Conservation (phyloP, 228 moss, liverwort and hornwort genomes). For the Sphagnum magellanicum region DNA sequence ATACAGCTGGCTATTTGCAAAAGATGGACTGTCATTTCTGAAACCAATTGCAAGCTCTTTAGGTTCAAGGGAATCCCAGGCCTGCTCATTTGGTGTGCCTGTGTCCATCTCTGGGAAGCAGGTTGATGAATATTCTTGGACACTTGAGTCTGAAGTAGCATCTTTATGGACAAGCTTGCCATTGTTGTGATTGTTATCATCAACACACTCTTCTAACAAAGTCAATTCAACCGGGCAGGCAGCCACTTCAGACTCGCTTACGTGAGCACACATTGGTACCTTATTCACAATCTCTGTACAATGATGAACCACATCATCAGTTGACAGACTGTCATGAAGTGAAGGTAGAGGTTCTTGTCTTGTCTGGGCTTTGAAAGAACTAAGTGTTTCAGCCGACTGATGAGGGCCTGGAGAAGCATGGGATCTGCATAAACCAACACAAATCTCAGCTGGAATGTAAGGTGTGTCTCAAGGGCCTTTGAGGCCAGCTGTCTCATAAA, state of each 20-base stretch:
- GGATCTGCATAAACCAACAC: slow-evolving; percentile 2
- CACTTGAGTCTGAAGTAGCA: slow-evolving; percentile 1
- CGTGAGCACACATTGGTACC: background rate
- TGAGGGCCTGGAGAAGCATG: slow-evolving; percentile 1
- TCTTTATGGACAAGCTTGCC: no score
- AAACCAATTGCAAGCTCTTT: background rate
- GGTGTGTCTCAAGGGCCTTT: no score
- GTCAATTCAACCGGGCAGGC: no score
- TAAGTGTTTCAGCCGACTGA: background rate
- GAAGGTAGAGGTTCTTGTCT: background rate
- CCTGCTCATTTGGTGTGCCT: background rate
- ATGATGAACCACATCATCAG: background rate
- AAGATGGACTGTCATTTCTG: background rate
- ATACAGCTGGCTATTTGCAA: background rate
- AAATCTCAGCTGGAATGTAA: background rate
- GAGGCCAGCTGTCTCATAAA: no score
- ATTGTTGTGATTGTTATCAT: background rate
- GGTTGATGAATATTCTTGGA: slow-evolving; percentile 1
- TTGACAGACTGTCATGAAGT: background rate
- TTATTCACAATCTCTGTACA: background rate
- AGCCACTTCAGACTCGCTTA: no score
- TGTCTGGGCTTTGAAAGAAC: background rate
- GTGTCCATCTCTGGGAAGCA: background rate
- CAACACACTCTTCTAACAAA: no score
- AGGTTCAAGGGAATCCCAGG: background rate